phyloP scores from a whole-genome alignment of 1,284 basidiomycete genomes.

The Ustilago tritici region DNA sequence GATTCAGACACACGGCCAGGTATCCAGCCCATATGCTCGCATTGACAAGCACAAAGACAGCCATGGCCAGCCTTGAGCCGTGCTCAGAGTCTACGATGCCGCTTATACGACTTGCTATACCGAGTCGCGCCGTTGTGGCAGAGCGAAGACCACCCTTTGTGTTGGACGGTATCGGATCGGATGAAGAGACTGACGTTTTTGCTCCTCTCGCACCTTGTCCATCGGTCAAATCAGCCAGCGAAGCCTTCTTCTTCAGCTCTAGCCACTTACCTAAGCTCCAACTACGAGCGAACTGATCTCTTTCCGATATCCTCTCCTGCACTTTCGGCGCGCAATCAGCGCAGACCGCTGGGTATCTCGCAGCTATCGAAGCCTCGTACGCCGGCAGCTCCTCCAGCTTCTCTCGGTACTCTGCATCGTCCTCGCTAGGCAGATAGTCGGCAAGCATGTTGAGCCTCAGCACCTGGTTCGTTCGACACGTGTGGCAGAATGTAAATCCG shows the following conservation, averaged over 20 bases:
- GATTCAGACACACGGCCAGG: not conserved
- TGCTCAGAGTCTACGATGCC: not conserved
- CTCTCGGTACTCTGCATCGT: constrained; percentile 37
- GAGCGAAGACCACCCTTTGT: too few species aligned
- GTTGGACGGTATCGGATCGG: too few species aligned
- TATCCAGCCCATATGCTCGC: constrained; percentile 14
- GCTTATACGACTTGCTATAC: not conserved
- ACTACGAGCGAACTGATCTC: constrained; percentile 47
- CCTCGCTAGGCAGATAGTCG: constrained; percentile 55
- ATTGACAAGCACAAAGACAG: constrained; percentile 15
- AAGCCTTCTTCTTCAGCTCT: constrained; percentile 35
- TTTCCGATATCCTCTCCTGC: constrained; percentile 32
- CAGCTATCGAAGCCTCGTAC: constrained; percentile 53
- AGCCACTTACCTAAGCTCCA: constrained; percentile 54
- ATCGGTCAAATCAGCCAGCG: not conserved
- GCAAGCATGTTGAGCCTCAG: constrained; percentile 60
- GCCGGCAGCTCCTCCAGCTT: constrained; percentile 35
- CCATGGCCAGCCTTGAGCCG: constrained; percentile 6
- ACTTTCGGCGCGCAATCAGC: constrained; percentile 41
- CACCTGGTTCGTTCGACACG: constrained; percentile 63
- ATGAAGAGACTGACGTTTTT: not conserved
- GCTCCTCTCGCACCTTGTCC: not conserved
- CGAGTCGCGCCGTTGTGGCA: too few species aligned
- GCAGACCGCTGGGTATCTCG: constrained; percentile 58
- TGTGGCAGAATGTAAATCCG: constrained; percentile 54